These are phyloP conservation scores for Xylaria grammica DNA, from an alignment of 495 filamentous ascomycete species.

Conservation along the genomic window DNA sequence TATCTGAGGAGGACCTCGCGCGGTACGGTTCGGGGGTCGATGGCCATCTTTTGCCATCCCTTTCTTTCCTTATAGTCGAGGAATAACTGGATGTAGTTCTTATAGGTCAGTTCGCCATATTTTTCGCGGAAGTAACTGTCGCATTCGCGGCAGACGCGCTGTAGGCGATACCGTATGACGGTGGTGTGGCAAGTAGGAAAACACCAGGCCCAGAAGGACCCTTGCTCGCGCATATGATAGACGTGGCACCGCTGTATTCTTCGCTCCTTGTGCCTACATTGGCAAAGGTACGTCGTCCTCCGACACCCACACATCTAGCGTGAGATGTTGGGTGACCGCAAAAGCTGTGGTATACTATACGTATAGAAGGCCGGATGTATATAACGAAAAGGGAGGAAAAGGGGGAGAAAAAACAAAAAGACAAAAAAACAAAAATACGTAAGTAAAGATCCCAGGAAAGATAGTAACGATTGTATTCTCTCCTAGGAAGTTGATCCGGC, in stretches of 20 bases:
- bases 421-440: too few relatives aligned
- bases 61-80: conserved; percentile 28
- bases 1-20: conserved; percentile 17
- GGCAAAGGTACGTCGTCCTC: conserved; percentile 26
- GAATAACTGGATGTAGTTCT: conserved; percentile 22
- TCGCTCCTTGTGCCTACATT: conserved; percentile 32
- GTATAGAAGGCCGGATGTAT: not conserved
- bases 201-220: not conserved
- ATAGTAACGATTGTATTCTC: not conserved
- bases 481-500: not conserved
- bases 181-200: conserved; percentile 4
- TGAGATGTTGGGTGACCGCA: not conserved
- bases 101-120: conserved; percentile 26
- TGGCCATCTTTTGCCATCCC: conserved; percentile 11
- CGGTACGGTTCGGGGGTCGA: conserved; percentile 28
- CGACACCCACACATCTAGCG: conserved; percentile 30
- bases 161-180: not conserved
- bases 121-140: conserved; percentile 18
- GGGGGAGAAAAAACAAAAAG: not conserved
- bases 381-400: conserved; percentile 2
- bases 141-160: conserved; percentile 28
- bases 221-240: conserved; percentile 10
- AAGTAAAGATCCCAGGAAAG: conserved; percentile 12
- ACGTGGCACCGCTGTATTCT: conserved; percentile 17
- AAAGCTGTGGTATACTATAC: not conserved